Conservation (phyloP, 768 basidiomycete genomes). For the Termitomyces sp. region DNA sequence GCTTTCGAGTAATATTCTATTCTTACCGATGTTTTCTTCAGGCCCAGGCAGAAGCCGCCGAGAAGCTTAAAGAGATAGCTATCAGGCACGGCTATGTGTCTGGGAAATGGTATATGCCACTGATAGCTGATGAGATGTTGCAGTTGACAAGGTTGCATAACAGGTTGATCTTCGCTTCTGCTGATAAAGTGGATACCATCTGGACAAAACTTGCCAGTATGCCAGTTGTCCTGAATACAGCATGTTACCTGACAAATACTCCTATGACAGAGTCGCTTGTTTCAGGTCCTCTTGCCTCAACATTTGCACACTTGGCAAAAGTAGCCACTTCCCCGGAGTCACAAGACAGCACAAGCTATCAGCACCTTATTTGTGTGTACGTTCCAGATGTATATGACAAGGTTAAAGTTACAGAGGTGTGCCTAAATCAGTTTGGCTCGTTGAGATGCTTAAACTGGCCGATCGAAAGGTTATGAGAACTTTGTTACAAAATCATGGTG, state of each 20-base stretch:
- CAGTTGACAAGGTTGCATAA: not conserved
- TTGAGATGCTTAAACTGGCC: not conserved
- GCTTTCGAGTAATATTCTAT: not conserved
- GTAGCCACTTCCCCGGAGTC: constrained; percentile 57
- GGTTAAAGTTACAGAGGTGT: constrained; percentile 49
- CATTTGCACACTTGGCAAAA: constrained; percentile 54
- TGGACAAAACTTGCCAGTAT: constrained; percentile 62
- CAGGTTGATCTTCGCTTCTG: constrained; percentile 65
- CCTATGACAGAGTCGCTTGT: constrained; percentile 51
- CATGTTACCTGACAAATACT: not conserved
- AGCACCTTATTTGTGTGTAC: constrained; percentile 70
- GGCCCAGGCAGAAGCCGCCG: constrained; percentile 57
- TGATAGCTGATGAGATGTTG: not conserved
- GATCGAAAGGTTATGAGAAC: constrained; percentile 60
- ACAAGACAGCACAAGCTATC: constrained; percentile 41
- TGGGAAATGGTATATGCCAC: constrained; percentile 60
- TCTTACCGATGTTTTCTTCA: constrained; percentile 20
- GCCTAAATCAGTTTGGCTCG: not conserved
- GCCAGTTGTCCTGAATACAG: not conserved
- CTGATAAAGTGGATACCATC: constrained; percentile 59
- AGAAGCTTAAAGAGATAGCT: constrained; percentile 59
- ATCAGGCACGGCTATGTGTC: constrained; percentile 44
- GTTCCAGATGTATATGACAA: constrained; percentile 71
- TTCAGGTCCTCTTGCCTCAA: constrained; percentile 58
- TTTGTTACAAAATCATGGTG: constrained; percentile 60